Conservation (phyloP, 345 rosid species). For the Brassica rapa region DNA sequence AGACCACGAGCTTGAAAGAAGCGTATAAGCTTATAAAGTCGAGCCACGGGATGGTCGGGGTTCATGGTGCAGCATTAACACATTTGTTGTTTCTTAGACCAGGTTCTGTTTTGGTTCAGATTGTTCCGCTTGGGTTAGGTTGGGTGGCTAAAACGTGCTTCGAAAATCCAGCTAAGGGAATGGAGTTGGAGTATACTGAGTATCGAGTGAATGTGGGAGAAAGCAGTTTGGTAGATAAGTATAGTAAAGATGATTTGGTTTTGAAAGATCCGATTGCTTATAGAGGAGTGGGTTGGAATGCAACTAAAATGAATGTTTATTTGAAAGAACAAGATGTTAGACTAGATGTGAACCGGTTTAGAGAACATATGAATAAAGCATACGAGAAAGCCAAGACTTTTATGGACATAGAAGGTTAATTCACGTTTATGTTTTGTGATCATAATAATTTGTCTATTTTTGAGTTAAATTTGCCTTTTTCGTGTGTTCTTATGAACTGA, state of each 20-base stretch:
- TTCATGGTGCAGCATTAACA: conserved; percentile 67
- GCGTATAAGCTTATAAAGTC: conserved; percentile 50
- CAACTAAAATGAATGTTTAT: conserved; percentile 51
- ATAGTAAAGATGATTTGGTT: conserved; percentile 43
- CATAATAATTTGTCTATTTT: neutral
- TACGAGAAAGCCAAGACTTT: conserved; percentile 47
- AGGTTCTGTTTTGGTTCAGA: conserved; percentile 52
- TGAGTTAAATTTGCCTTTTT: too few species aligned
- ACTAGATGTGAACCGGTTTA: conserved; percentile 49
- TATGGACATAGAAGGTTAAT: conserved; percentile 41
- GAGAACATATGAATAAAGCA: conserved; percentile 43
- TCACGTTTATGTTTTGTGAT: neutral
- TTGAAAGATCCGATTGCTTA: conserved; percentile 48
- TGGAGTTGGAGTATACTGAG: conserved; percentile 51
- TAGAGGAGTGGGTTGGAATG: conserved; percentile 46
- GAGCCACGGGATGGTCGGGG: conserved; percentile 58
- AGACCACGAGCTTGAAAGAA: conserved; percentile 31
- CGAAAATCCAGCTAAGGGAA: conserved; percentile 44
- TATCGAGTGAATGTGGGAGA: conserved; percentile 46
- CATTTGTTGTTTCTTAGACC: conserved; percentile 57
- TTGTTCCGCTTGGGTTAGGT: conserved; percentile 53
- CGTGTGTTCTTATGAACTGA: too few species aligned
- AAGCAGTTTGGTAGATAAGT: conserved; percentile 56
- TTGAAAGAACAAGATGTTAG: conserved; percentile 61
- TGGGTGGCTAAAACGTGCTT: conserved; percentile 51